A percentile compares a stretch with the other conserved stretches of the same genome.
Conservation (phyloP, 1,284 basidiomycete genomes). For the Moniliophthora roreri region DNA sequence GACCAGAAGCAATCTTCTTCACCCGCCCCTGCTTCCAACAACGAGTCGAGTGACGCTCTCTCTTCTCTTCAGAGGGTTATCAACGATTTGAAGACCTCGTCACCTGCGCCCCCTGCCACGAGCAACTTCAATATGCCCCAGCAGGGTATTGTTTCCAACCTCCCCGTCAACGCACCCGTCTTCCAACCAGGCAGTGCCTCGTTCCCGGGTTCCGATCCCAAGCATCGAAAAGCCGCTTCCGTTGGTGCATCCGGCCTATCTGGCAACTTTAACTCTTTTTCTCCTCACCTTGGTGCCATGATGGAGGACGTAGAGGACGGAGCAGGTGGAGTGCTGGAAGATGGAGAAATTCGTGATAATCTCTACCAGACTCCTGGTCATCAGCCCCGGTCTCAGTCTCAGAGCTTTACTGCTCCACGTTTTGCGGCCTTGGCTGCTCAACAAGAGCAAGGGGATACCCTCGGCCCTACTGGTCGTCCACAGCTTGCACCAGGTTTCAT, state of each 20-base stretch:
- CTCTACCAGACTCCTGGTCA: slow-evolving; percentile 53
- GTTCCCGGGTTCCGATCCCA: slow-evolving; percentile 57
- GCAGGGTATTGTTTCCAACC: slow-evolving; percentile 45
- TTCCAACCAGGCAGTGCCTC: slow-evolving; percentile 67
- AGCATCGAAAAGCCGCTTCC: slow-evolving; percentile 80
- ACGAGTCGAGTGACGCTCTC: slow-evolving; percentile 69
- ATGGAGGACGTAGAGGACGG: slow-evolving; percentile 76
- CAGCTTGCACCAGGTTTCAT: slow-evolving; percentile 88
- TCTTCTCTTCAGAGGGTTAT: slow-evolving; percentile 82
- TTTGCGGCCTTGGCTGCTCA: slow-evolving; percentile 85
- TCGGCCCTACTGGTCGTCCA: slow-evolving; percentile 82
- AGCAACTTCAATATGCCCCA: slow-evolving; percentile 44
- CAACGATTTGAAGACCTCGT: slow-evolving; percentile 77
- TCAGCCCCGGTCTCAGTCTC: slow-evolving; percentile 71
- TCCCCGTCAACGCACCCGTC: slow-evolving; percentile 64
- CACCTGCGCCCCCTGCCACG: slow-evolving; percentile 48
- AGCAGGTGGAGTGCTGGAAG: slow-evolving; percentile 54
- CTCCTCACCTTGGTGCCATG: slow-evolving; percentile 79
- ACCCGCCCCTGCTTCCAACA: slow-evolving; percentile 32
- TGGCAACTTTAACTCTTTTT: slow-evolving; percentile 64
- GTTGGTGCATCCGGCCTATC: slow-evolving; percentile 60
- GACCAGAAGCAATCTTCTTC: slow-evolving; percentile 52
- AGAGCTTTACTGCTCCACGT: slow-evolving; percentile 83
- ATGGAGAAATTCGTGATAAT: slow-evolving; percentile 72
- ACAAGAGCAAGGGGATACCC: slow-evolving; percentile 62